These are phyloP conservation scores for Paecilomyces dactylethromorphus DNA, from an alignment of 2,329 filamentous ascomycete species.

Conservation along the genomic window DNA sequence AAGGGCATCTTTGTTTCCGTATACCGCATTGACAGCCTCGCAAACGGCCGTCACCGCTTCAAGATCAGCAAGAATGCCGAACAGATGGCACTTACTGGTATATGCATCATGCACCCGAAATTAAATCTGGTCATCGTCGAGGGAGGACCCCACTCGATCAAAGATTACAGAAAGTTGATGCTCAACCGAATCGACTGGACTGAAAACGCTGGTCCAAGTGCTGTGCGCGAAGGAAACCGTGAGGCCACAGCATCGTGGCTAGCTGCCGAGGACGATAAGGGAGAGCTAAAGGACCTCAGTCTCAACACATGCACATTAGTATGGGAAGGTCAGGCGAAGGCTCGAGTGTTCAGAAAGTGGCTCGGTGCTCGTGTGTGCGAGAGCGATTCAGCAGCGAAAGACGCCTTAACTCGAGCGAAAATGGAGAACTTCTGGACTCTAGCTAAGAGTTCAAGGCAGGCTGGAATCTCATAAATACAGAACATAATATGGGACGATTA, in stretches of 20 bases:
- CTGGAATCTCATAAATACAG: not conserved
- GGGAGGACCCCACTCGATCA: slow-evolving; percentile 76
- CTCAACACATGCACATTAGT: slow-evolving; percentile 75
- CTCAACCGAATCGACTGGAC: slow-evolving; percentile 91
- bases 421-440: slow-evolving; percentile 94
- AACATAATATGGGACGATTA: not conserved
- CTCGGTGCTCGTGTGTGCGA: slow-evolving; percentile 78
- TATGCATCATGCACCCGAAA: slow-evolving; percentile 86
- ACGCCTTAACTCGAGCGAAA: slow-evolving; percentile 70
- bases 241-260: slow-evolving; percentile 66
- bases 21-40: slow-evolving; percentile 83
- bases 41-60: slow-evolving; percentile 88
- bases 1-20: slow-evolving; percentile 82
- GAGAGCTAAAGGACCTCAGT: slow-evolving; percentile 72
- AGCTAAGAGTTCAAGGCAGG: slow-evolving; percentile 59
- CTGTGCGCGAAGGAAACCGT: slow-evolving; percentile 49
- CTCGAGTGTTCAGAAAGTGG: slow-evolving; percentile 78
- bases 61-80: slow-evolving; percentile 91
- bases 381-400: slow-evolving; percentile 80
- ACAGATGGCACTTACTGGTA: slow-evolving; percentile 75
- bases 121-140: slow-evolving; percentile 89
- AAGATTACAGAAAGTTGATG: slow-evolving; percentile 87
- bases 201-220: slow-evolving; percentile 69
- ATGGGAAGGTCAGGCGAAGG: slow-evolving; percentile 85
- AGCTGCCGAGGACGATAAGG: slow-evolving; percentile 68